Base-by-base conservation (phyloP, 345 rosid genomes). In the Corchorus olitorius region DNA sequence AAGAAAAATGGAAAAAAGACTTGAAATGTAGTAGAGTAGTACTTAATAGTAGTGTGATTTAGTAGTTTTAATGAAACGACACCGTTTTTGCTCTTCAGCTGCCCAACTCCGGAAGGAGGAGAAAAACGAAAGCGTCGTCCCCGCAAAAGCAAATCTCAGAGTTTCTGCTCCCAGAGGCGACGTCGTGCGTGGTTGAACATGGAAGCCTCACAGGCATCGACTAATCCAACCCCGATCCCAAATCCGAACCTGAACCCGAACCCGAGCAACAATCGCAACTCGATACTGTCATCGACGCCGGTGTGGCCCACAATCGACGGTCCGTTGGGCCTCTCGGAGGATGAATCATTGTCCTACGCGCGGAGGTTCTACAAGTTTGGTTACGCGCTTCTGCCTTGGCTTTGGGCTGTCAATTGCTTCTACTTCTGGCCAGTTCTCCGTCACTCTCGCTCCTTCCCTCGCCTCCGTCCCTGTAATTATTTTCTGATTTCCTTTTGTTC, bases 341-440 rank as follows among this genome's bases (percentile, higher is more conserved):
- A 93, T 33, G 94, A 92, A 50, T 88, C 98, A n/a, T 79, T 90
- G 72, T 84, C 80, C 61, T 89, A 93, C 85, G 99, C 97, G 8
- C 93, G 97, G 15, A 81, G 89, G 70, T 96, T 92, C 90, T 93
- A 91, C 88, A 82, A 84, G 63, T 96, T 92, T 79, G 98, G 99
- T 12, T 96, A 85, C 86, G 98, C 95, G 19, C 81, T 96, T 37
- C 70, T 97, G 84, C 99, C 97, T 14, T 89, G 89, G 90, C 97
- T 97, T 53, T 94, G 98, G 98, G 97, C 95, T 15, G 88, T 97
- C 78, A 91, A 91, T 82, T 97, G 97, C 91, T 94, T 97, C 92
- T 94, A 94, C 87, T 94, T 94, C 93, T 97, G 97, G 98, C 99
- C 98, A 1, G 98, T 89, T 75, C 99, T 91, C 78, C 90, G 93